Percentiles rank a stretch among this genome's conserved stretches.
phyloP scores from a whole-genome alignment of 1,139 yeast species.

The Yamadazyma atlantica region DNA sequence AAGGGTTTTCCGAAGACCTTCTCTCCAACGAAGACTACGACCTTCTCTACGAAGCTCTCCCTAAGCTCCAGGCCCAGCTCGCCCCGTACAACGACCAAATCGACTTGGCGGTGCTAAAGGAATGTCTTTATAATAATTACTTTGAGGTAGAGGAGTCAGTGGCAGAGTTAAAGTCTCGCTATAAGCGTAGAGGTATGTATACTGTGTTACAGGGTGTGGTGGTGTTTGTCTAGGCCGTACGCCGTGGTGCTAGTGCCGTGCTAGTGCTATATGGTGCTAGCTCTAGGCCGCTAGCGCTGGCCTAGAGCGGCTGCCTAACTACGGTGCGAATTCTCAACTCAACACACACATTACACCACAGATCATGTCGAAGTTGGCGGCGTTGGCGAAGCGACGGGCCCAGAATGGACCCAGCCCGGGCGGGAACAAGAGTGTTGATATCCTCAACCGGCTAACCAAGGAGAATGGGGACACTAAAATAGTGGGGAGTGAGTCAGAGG shows the following conservation, averaged over 20 bases:
- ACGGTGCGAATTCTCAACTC: too few relatives aligned
- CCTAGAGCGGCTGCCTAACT: too few relatives aligned
- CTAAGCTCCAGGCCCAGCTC: constrained; percentile 36
- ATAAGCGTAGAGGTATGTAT: constrained; percentile 45
- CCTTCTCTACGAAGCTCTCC: constrained; percentile 41
- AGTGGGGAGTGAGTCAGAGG: too few relatives aligned
- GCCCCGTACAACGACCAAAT: constrained; percentile 43
- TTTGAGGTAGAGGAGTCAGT: constrained; percentile 56
- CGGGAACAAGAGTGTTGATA: constrained; percentile 20
- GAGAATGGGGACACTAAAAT: neutral
- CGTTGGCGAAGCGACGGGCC: constrained; percentile 45
- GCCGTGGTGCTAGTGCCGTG: neutral
- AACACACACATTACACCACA: too few relatives aligned
- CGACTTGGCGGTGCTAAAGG: constrained; percentile 54
- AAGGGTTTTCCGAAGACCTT: constrained; percentile 22
- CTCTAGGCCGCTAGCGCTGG: too few relatives aligned
- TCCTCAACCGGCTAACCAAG: constrained; percentile 18
- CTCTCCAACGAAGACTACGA: constrained; percentile 35
- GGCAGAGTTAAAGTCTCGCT: constrained; percentile 49
- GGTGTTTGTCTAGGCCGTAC: neutral
- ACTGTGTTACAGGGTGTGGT: neutral
- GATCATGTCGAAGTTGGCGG: constrained; percentile 38
- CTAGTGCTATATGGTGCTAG: too few relatives aligned
- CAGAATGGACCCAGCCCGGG: constrained; percentile 8
- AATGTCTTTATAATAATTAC: constrained; percentile 60